Evolutionary conservation across 768 basidiomycete species (phyloP).

Genomic region (Boletus speciosus): DNA sequence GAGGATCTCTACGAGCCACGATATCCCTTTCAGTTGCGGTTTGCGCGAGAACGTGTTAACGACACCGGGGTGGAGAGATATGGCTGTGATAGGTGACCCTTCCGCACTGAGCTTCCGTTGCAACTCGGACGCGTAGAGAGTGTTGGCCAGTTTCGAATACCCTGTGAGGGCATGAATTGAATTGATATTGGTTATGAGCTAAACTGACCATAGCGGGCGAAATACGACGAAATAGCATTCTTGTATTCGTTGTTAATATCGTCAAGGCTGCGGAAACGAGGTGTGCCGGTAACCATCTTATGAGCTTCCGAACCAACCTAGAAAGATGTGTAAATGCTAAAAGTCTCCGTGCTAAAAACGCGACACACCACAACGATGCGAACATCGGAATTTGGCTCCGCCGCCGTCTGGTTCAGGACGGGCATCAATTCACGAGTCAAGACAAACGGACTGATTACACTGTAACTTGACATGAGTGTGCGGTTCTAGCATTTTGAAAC

Average conservation of each 20-base stretch:
- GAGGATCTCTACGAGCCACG: constrained; percentile 19
- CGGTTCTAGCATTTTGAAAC: background rate
- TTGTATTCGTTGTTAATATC: constrained; percentile 38
- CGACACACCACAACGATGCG: constrained; percentile 53
- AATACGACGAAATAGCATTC: constrained; percentile 6
- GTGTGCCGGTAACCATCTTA: constrained; percentile 14
- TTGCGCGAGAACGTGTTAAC: constrained; percentile 31
- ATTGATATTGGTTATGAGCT: background rate
- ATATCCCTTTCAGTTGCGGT: constrained; percentile 15
- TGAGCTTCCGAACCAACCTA: constrained; percentile 36
- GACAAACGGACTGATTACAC: constrained; percentile 53
- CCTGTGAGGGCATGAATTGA: constrained; percentile 28
- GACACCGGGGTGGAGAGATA: constrained; percentile 30
- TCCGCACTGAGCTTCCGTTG: constrained; percentile 40
- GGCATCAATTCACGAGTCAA: constrained; percentile 55
- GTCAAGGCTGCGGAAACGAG: constrained; percentile 30
- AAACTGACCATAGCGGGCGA: constrained; percentile 35
- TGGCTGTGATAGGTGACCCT: constrained; percentile 26
- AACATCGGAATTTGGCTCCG: constrained; percentile 49
- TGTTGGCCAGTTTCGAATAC: constrained; percentile 48
- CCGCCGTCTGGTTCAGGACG: constrained; percentile 47
- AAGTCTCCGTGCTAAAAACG: background rate
- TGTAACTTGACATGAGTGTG: constrained; percentile 4
- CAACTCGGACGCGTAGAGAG: constrained; percentile 48
- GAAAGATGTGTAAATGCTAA: background rate